Base-by-base conservation (phyloP, 2,329 filamentous ascomycete genomes). In the Talaromyces sp. region DNA sequence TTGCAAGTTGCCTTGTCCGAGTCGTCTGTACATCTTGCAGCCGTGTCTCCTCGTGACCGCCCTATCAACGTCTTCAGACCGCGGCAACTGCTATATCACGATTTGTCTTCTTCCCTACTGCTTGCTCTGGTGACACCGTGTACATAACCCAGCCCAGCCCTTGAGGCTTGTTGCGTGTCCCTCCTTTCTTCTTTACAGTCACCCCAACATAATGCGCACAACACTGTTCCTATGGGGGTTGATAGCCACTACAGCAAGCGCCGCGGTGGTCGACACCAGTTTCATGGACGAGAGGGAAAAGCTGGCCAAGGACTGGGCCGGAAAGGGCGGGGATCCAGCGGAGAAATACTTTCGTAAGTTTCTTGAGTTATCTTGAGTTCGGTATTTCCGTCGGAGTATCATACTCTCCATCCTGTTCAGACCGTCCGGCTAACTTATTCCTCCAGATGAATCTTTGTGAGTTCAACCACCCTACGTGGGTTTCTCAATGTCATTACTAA, bases 281-380 rank as follows among this genome's bases (percentile, higher is more conserved):
- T 83, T 83, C 61, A 74, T 75, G 66, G 78, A 77, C 56, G 81
- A 83, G 49, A 73, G 79, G 56, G 77, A 75, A 3, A 73, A 73
- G 27, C 68, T 82, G 41, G 72, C 74, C 43, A 76, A 76, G 56
- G 75, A 79, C 56, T 78, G 80, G 67, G 77, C 76, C 59, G 79
- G 76, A 24, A 73, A 74, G 66, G 70, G 69, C 27, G 73, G 74
- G 13, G 76, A 81, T 62, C 76, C 79, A 2, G 76, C 73, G 13
- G 73, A 77, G 43, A 85, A 85, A 73, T 85, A 85, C 71, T 85
- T 85, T 71, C 81, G 79, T 79, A 69, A 76, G 78, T 76, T 58
- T 22, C 19, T 22, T 37, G 31, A 37, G 33, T 39, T 45, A 37
- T 43, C 22, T 45, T n/a, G 37, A 31, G 39, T 5, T 52, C 45